Evolutionary conservation across 495 filamentous ascomycete genomes (phyloP).

Genomic region (Penicillium coffeae): DNA sequence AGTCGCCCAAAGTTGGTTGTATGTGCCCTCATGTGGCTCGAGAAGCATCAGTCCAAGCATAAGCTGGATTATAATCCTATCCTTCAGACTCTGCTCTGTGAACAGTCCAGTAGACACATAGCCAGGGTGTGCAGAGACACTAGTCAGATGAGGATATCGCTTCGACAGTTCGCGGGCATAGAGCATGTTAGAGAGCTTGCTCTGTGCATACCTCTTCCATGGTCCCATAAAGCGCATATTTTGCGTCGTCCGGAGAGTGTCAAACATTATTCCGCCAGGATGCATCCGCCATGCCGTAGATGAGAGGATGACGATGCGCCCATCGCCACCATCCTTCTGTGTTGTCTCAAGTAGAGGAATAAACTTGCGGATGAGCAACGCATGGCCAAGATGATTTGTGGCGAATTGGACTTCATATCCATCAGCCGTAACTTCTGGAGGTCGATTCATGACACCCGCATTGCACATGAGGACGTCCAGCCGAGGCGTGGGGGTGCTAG

Average conservation of each 20-base stretch:
- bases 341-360: conserved; percentile 1
- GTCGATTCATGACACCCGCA: conserved; percentile 1
- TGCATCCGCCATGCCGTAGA: not conserved
- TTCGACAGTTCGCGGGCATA: conserved; percentile 2
- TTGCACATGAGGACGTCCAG: conserved; percentile 1
- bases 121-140: not conserved
- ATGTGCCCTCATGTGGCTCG: conserved; percentile 1
- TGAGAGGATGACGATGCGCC: not conserved
- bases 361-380: not conserved
- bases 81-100: not conserved
- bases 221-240: not conserved
- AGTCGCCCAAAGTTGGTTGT: conserved; percentile 1
- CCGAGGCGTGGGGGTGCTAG: not conserved
- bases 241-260: not conserved
- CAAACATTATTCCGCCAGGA: conserved; percentile 2
- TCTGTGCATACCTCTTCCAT: conserved; percentile 1
- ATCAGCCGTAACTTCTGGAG: not conserved
- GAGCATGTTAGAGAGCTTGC: not conserved
- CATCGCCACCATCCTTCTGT: not conserved
- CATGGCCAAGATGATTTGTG: conserved; percentile 4
- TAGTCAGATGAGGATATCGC: not conserved
- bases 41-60: no score
- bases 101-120: not conserved
- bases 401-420: conserved; percentile 4
- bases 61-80: not conserved